These are phyloP conservation scores for Scedosporium aurantiacum DNA, from an alignment of 2,329 filamentous ascomycete genomes.

Conservation along the genomic window DNA sequence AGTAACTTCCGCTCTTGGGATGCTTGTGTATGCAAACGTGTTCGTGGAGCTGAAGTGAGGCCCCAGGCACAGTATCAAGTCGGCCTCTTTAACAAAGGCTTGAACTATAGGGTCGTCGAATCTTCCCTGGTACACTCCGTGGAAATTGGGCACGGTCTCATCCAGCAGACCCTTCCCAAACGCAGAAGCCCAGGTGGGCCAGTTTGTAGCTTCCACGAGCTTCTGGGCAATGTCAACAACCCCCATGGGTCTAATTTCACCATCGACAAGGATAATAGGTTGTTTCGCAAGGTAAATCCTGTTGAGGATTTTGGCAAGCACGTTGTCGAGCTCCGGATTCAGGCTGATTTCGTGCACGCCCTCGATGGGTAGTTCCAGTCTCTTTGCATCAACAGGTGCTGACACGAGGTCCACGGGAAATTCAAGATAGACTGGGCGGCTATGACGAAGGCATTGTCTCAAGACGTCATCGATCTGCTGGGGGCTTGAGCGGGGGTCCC, in stretches of 20 bases:
- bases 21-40: conserved; percentile 25
- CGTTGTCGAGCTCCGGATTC: conserved; percentile 61
- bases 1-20: conserved; percentile 21
- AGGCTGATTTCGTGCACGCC: conserved; percentile 49
- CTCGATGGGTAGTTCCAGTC: conserved; percentile 61
- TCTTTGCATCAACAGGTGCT: conserved; percentile 62
- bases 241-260: conserved; percentile 67
- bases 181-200: conserved; percentile 75
- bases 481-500: conserved; percentile 58
- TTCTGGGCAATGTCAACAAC: conserved; percentile 66
- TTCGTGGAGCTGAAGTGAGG: conserved; percentile 45
- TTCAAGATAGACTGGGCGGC: conserved; percentile 73
- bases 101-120: conserved; percentile 57
- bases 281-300: conserved; percentile 62
- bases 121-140: conserved; percentile 75
- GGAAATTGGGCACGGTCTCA: conserved; percentile 62
- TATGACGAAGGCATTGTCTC: conserved; percentile 60
- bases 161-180: conserved; percentile 83
- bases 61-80: conserved; percentile 61
- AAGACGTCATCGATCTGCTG: conserved; percentile 68
- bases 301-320: conserved; percentile 67
- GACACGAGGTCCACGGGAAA: conserved; percentile 72
- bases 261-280: conserved; percentile 72
- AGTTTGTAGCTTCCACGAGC: conserved; percentile 58
- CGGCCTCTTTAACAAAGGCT: conserved; percentile 54